Evolutionary conservation across 495 filamentous ascomycete genomes (phyloP), one percentile per base, ranked within the genome.

Genomic region (Endocarpon pusillum): DNA sequence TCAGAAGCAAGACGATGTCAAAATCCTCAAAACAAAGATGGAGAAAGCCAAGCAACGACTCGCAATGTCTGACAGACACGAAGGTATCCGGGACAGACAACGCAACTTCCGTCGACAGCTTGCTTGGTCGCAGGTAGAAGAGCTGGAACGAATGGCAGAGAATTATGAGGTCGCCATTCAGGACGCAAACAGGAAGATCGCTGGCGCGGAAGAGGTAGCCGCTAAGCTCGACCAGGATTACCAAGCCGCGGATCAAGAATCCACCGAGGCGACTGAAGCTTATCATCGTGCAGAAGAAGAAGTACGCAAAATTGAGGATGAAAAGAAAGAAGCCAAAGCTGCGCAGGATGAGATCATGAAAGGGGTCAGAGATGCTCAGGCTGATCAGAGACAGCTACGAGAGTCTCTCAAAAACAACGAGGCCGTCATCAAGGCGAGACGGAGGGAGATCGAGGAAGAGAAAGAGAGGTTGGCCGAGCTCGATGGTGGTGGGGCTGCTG

Each of bases 51-150:
- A 59, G 31, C 55, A 57, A 25, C 67, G 65, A 44, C 54, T 76
- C 29, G 62, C 73, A 36, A 41, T 68, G 21, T 63, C 70, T 14
- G 58, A 78, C 38, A 65, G 69, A 18, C 67, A 77, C 21, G 58
- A 65, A 19, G 55, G 57, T 9, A 48, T 81, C 10, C 62, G 71
- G 31, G 49, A 59, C 3, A 66, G 64, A 21, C 53, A 71, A 31
- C 48, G 56, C 20, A 54, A 56, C 18, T 49, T 76, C 32, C 52
- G 61, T 27, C 49, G 55, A 12, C 75, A 84, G 47, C 57, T 81
- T 56, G 75, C 66, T 20, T 87, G 81, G 81, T 61, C 67, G 18
- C 77, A 82, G 41, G 79, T 86, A 2, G 65, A 70, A 41, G 61
- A 68, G 35, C 49, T 62, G 45, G 68, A 71, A 42, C 50, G 37